These are phyloP conservation scores for Lasiodiplodia citricola DNA, from an alignment of 2,329 filamentous ascomycete species.

Conservation along the genomic window DNA sequence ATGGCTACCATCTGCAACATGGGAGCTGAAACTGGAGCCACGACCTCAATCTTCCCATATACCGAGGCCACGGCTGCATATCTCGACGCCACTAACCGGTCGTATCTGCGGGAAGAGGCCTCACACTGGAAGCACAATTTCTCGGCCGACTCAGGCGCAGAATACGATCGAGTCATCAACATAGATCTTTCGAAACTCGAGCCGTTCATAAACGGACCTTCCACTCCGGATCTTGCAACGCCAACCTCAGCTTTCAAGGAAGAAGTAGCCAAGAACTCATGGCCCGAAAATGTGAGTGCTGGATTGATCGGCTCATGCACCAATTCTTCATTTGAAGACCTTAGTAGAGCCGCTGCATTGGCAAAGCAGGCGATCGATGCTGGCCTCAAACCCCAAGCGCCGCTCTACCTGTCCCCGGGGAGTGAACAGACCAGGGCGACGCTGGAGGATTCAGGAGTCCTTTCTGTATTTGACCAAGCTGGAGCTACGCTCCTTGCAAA, in stretches of 20 bases:
- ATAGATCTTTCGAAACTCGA: conserved; percentile 94
- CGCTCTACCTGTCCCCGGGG: too few relatives aligned
- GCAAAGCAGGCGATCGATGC: too few relatives aligned
- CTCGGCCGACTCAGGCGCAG: conserved; percentile 81
- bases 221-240: conserved; percentile 96
- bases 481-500: too few relatives aligned
- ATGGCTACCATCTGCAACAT: conserved; percentile 78
- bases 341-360: too few relatives aligned
- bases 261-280: conserved; percentile 88
- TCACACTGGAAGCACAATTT: conserved; percentile 55
- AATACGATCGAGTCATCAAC: conserved; percentile 96
- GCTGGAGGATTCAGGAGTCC: too few relatives aligned
- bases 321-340: too few relatives aligned
- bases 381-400: too few relatives aligned
- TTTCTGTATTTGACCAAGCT: too few relatives aligned
- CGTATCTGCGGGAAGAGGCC: conserved; percentile 80
- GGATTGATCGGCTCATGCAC: neutral
- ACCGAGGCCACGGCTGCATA: conserved; percentile 98
- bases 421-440: too few relatives aligned
- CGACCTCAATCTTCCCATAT: conserved; percentile 95
- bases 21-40: conserved; percentile 74
- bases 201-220: conserved; percentile 97
- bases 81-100: conserved; percentile 86
- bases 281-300: conserved; percentile 50
- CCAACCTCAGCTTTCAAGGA: conserved; percentile 97